Evolutionary conservation across 495 filamentous ascomycete genomes (phyloP).

Genomic region (Hypoxylon lienhwacheense): DNA sequence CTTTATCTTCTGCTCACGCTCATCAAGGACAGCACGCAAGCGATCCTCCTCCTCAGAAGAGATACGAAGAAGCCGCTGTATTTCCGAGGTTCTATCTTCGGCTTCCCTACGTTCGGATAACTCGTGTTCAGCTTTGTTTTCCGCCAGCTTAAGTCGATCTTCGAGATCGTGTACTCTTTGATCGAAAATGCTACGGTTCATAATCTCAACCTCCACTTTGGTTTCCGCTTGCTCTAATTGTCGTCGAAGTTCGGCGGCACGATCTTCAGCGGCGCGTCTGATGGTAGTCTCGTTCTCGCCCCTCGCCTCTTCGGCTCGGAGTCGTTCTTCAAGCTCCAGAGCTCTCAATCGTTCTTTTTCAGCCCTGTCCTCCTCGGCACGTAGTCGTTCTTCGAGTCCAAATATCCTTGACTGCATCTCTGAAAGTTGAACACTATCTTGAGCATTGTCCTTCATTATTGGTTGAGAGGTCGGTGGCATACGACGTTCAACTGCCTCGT

Average conservation of each 20-base stretch:
- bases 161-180: slow-evolving; percentile 53
- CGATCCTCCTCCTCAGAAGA: slow-evolving; percentile 70
- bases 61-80: slow-evolving; percentile 68
- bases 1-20: slow-evolving; percentile 58
- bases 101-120: slow-evolving; percentile 64
- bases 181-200: slow-evolving; percentile 52
- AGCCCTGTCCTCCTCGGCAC: slow-evolving; percentile 37
- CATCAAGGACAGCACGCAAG: slow-evolving; percentile 68
- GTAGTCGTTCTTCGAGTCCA: slow-evolving; percentile 40
- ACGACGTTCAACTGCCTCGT: slow-evolving; percentile 57
- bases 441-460: slow-evolving; percentile 37
- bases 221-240: slow-evolving; percentile 53
- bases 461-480: slow-evolving; percentile 47
- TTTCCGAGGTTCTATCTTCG: slow-evolving; percentile 72
- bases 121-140: slow-evolving; percentile 57
- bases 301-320: slow-evolving; percentile 48
- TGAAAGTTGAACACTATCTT: slow-evolving; percentile 41
- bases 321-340: slow-evolving; percentile 48
- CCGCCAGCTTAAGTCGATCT: slow-evolving; percentile 46
- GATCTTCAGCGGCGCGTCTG: slow-evolving; percentile 49
- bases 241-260: slow-evolving; percentile 46
- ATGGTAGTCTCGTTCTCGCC: slow-evolving; percentile 44
- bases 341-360: slow-evolving; percentile 36
- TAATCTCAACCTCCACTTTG: slow-evolving; percentile 55
- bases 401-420: slow-evolving; percentile 46